A percentile compares a stretch with the other conserved stretches of the same genome.
phyloP scores from a whole-genome alignment of 768 basidiomycete species.

The Lenzites betulinus region DNA sequence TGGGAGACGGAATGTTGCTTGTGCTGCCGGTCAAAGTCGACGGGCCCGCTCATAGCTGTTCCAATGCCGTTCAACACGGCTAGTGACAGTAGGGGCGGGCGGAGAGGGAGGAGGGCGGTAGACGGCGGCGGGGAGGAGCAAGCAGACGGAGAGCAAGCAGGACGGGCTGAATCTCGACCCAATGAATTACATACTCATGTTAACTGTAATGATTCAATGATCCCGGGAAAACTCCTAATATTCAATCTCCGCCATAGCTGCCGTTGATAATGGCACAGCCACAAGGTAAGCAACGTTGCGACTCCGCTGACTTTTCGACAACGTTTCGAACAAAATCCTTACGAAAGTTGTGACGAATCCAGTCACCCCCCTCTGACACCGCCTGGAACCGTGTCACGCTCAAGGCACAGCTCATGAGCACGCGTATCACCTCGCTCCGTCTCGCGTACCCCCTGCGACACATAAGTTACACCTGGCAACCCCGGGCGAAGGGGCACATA shows the following conservation, averaged over 20 bases:
- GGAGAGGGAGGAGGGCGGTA: slow-evolving; percentile 3
- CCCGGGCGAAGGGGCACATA: no score
- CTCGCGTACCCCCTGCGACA: no score
- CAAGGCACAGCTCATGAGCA: no score
- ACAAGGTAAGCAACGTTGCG: no score
- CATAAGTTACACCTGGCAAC: no score
- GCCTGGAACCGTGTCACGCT: no score
- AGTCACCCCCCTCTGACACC: no score
- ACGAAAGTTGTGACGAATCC: no score
- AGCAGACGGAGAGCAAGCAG: slow-evolving; percentile 12
- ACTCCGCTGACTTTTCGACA: no score
- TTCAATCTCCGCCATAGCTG: no score
- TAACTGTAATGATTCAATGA: slow-evolving; percentile 13
- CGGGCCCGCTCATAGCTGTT: slow-evolving; percentile 25
- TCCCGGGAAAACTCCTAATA: neutral
- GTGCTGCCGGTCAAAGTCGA: slow-evolving; percentile 27
- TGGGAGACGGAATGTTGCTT: slow-evolving; percentile 23
- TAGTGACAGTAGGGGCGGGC: slow-evolving; percentile 3
- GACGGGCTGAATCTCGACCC: slow-evolving; percentile 12
- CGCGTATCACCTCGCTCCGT: no score
- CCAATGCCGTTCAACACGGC: slow-evolving; percentile 4
- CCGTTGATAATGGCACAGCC: neutral
- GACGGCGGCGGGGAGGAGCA: slow-evolving; percentile 2
- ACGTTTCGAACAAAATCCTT: no score
- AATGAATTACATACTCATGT: slow-evolving; percentile 16